These are phyloP conservation scores for Sporothrix sp. DNA, from an alignment of 2,329 filamentous ascomycete species.

Conservation along the genomic window DNA sequence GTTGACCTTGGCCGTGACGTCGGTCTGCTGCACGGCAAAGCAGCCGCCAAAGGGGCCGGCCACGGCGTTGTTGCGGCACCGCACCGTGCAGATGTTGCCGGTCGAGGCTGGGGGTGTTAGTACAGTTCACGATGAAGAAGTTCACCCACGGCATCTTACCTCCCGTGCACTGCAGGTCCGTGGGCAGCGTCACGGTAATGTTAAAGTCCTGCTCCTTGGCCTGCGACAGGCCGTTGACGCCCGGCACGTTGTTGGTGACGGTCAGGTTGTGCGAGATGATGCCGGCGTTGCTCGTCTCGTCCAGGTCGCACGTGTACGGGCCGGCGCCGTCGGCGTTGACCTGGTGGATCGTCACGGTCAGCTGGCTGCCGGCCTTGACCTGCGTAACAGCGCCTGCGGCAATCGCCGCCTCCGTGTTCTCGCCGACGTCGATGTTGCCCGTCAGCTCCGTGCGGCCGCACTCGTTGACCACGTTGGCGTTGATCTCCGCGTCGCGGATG, in stretches of 20 bases:
- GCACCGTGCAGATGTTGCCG: constrained; percentile 48
- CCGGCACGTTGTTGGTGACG: constrained; percentile 30
- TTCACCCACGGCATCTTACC: no score
- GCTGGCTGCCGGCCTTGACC: constrained; percentile 35
- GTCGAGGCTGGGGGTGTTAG: constrained; percentile 33
- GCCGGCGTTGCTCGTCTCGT: constrained; percentile 37
- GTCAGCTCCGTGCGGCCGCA: constrained; percentile 51
- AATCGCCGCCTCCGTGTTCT: constrained; percentile 44
- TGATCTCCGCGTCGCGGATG: constrained; percentile 47
- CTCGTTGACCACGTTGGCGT: constrained; percentile 41
- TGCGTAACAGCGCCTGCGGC: constrained; percentile 37
- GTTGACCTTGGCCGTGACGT: constrained; percentile 33
- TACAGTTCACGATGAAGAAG: no score
- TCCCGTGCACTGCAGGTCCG: constrained; percentile 39
- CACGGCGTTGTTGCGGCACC: constrained; percentile 48
- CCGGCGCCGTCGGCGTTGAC: constrained; percentile 46
- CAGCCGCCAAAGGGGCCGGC: constrained; percentile 37
- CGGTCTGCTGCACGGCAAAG: constrained; percentile 47
- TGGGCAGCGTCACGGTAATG: constrained; percentile 46
- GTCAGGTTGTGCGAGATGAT: constrained; percentile 38
- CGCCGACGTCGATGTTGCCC: constrained; percentile 53
- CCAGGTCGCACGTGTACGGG: constrained; percentile 45
- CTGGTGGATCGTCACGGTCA: constrained; percentile 43
- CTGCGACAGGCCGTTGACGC: constrained; percentile 18
- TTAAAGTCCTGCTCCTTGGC: constrained; percentile 27